A percentile compares a stretch with the other conserved stretches of the same genome.
phyloP scores from a whole-genome alignment of 1,139 yeast species.

The Kurtzmaniella quercitrusa region DNA sequence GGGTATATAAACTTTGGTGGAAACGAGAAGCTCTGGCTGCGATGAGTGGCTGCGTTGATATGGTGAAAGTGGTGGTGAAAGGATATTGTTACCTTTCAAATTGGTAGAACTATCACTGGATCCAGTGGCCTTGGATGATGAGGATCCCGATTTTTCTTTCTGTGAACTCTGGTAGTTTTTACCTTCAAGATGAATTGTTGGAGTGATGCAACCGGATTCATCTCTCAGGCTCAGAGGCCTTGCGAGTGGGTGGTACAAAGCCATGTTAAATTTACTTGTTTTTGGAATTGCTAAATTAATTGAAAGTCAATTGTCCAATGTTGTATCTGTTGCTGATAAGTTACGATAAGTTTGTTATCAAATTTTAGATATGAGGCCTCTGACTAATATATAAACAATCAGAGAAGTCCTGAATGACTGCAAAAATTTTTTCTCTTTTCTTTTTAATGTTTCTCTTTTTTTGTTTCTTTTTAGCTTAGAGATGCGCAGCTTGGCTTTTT shows the following conservation, averaged over 20 bases:
- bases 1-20: slow-evolving; percentile 6
- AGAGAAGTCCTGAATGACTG: slow-evolving; percentile 1
- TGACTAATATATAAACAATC: slow-evolving; percentile 3
- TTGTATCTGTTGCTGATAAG: slow-evolving; percentile 1
- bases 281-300: slow-evolving; percentile 13
- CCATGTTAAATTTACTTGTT: slow-evolving; percentile 15
- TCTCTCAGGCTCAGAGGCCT: slow-evolving; percentile 26
- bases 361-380: slow-evolving; percentile 1
- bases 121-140: background rate
- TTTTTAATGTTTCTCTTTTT: slow-evolving; percentile 2
- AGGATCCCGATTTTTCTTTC: background rate
- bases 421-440: slow-evolving; percentile 2
- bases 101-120: background rate
- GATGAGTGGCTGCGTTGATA: slow-evolving; percentile 29
- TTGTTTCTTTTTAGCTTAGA: slow-evolving; percentile 2
- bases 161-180: background rate
- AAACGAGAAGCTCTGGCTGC: slow-evolving; percentile 9
- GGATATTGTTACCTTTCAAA: slow-evolving; percentile 23
- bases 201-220: slow-evolving; percentile 38
- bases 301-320: slow-evolving; percentile 22
- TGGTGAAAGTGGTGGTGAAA: slow-evolving; percentile 70
- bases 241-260: slow-evolving; percentile 33
- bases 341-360: background rate
- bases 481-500: slow-evolving; percentile 2
- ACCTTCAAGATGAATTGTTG: slow-evolving; percentile 19